A percentile compares a stretch with the other conserved stretches of the same genome.
These are phyloP conservation scores for Beverwykella pulmonaria DNA, from an alignment of 495 filamentous ascomycete species.

Conservation along the genomic window DNA sequence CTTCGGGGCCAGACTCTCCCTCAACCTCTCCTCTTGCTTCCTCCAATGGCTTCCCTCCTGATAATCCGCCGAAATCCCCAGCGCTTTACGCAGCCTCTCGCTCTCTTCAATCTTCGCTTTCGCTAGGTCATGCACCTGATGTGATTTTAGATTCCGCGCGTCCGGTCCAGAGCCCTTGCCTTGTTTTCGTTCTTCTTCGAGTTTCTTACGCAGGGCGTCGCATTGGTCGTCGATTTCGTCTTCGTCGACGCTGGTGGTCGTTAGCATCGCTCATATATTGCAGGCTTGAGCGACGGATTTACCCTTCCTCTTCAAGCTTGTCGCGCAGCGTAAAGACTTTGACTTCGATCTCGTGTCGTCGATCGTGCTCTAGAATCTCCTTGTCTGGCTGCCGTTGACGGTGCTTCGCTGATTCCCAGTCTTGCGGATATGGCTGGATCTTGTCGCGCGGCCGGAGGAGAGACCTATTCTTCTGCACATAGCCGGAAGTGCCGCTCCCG, in stretches of 20 bases:
- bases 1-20: constrained; percentile 54
- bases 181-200: constrained; percentile 58
- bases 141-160: constrained; percentile 70
- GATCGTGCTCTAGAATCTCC: constrained; percentile 91
- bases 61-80: constrained; percentile 86
- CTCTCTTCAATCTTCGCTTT: constrained; percentile 96
- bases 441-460: constrained; percentile 75
- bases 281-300: constrained; percentile 40
- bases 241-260: constrained; percentile 62
- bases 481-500: constrained; percentile 93
- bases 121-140: constrained; percentile 95
- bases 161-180: constrained; percentile 44
- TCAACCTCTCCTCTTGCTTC: constrained; percentile 70
- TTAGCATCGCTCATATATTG: neutral
- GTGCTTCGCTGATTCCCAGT: constrained; percentile 64
- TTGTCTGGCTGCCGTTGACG: constrained; percentile 83
- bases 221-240: constrained; percentile 77
- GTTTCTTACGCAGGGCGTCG: constrained; percentile 63
- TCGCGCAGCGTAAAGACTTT: constrained; percentile 90
- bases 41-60: constrained; percentile 81
- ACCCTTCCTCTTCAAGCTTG: constrained; percentile 82
- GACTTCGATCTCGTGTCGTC: constrained; percentile 83
- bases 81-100: constrained; percentile 81
- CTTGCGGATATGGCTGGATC: constrained; percentile 62
- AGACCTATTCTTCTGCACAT: constrained; percentile 93